Evolutionary conservation across 2,329 filamentous ascomycete species (phyloP), one percentile per base, ranked within the genome.

Genomic region (Hortaea sp.): DNA sequence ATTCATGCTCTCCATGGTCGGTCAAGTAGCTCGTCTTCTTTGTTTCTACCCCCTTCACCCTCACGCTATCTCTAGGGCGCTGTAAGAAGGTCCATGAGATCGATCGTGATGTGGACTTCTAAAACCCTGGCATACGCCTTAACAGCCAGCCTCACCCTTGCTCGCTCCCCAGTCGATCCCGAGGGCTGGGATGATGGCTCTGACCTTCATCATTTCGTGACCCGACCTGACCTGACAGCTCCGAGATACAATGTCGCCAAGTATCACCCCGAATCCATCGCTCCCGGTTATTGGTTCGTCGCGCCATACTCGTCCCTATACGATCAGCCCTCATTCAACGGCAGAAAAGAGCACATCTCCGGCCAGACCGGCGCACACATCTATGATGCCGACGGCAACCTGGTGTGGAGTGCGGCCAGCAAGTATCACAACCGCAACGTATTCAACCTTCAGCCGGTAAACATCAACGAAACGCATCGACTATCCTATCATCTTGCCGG

Each of bases 221-320:
- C 42, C 7, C 42, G 42, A 7, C 42, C 42, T 12, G 42, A 43
- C 12, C 29, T 43, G 7, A 43, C 10, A 20, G 42, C 42, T 9
- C 42, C 42, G 9, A 32, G 29, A 7, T 30, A 30, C 13, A 30
- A 43, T 11, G 42, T 43, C 30, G 13, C 13, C 32, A 35, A 35
- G 4, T 35, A 35, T n/a, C 32, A 35, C 4, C 32, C 32, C 7
- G 32, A 35, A 9, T 13, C 30, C 3, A 30, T 44, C 20, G 5
- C 13, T 11, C 5, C 11, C 4, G 43, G 43, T 6, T 34, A 44
- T 30, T 44, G 43, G 43, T 44, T 44, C 10, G 29, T 44, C 1
- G 43, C 43, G 43, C 43, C 43, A 10, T 44, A 44, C 34, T 29
- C 43, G 6, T n/a, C 29, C 6, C 31, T 44, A 6, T 44, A 44